These are phyloP conservation scores for Cucurbita pepo DNA, from an alignment of 306 rosid genomes.

Conservation along the genomic window DNA sequence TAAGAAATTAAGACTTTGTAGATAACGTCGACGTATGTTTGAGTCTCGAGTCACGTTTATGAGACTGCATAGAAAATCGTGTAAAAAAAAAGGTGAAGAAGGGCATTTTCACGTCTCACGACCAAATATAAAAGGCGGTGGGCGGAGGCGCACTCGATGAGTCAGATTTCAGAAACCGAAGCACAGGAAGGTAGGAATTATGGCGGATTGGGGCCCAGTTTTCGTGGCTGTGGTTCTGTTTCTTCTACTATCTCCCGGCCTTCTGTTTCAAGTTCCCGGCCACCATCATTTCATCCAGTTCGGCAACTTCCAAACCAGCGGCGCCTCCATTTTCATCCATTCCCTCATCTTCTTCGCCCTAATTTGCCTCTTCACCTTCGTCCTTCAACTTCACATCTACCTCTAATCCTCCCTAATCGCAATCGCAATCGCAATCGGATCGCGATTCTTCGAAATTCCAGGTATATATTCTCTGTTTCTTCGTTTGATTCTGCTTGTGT, in stretches of 20 bases:
- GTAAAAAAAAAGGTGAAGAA: no score
- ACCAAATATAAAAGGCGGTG: neutral
- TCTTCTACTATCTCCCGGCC: conserved; percentile 54
- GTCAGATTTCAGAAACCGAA: neutral
- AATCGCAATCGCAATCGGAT: neutral
- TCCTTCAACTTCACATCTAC: conserved; percentile 48
- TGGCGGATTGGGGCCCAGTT: conserved; percentile 80
- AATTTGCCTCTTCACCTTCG: conserved; percentile 43
- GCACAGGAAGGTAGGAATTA: neutral
- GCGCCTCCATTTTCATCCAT: conserved; percentile 56
- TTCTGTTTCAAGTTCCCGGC: conserved; percentile 63
- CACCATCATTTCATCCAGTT: conserved; percentile 50
- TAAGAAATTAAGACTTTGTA: no score
- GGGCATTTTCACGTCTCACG: no score
- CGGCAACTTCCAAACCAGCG: conserved; percentile 68
- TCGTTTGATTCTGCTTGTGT: neutral
- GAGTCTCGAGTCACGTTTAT: no score
- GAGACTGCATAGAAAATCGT: no score
- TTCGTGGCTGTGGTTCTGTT: conserved; percentile 55
- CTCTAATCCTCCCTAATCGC: neutral
- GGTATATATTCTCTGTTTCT: neutral
- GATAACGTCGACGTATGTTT: no score
- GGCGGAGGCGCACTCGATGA: neutral
- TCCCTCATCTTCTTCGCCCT: conserved; percentile 66
- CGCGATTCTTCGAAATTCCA: neutral